Percentiles rank a stretch among this genome's conserved stretches.
Conservation (phyloP, 768 basidiomycete genomes). For the Russula emetica region DNA sequence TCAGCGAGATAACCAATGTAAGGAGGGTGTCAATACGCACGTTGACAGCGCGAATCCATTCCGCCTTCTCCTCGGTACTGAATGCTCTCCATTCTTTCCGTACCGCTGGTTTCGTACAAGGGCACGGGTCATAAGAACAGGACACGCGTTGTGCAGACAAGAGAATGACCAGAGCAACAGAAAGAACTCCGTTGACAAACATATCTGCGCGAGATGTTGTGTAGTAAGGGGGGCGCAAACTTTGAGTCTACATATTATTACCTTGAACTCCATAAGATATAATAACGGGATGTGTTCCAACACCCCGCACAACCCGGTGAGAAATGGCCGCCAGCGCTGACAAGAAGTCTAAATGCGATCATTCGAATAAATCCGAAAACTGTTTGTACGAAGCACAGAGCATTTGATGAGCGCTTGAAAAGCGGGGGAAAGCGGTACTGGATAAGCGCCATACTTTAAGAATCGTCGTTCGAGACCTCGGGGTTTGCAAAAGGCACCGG, state of each 20-base stretch:
- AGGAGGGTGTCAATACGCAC: conserved; percentile 14
- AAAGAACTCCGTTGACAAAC: background rate
- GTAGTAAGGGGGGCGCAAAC: background rate
- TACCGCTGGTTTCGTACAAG: conserved; percentile 27
- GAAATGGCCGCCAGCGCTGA: too few species aligned
- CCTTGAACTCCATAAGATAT: background rate
- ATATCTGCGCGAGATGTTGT: background rate
- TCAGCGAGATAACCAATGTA: background rate
- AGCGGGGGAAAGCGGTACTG: background rate
- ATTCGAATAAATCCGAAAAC: background rate
- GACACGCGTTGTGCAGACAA: background rate
- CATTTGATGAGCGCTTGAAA: background rate
- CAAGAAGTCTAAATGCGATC: too few species aligned
- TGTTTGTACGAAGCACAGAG: background rate
- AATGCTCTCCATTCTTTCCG: conserved; percentile 31
- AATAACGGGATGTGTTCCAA: too few species aligned
- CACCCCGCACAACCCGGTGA: too few species aligned
- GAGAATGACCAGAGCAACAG: background rate
- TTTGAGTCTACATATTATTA: background rate
- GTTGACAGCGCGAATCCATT: conserved; percentile 31
- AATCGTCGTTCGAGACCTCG: background rate
- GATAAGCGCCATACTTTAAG: background rate
- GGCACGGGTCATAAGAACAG: background rate
- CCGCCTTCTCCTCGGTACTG: conserved; percentile 20
- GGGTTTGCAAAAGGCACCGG: background rate